Conservation (phyloP, 2,329 filamentous ascomycete genomes). For the Alternaria longipes region DNA sequence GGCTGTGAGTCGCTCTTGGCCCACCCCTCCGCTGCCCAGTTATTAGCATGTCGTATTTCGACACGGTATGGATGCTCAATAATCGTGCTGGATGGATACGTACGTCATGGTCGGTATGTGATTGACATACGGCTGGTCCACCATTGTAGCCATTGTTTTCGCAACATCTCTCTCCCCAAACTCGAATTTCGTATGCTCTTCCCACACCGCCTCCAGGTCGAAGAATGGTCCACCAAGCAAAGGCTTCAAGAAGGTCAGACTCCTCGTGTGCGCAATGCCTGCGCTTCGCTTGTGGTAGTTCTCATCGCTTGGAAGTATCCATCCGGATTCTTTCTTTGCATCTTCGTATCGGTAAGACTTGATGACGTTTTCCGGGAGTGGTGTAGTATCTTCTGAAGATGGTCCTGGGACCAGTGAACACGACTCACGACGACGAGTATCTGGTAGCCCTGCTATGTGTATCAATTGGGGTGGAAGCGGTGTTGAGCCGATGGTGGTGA, state of each 20-base stretch:
- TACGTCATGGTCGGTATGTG: slow-evolving; percentile 72
- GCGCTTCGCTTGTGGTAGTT: slow-evolving; percentile 61
- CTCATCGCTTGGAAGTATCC: slow-evolving; percentile 41
- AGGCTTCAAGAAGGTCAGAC: slow-evolving; percentile 70
- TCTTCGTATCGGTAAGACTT: slow-evolving; percentile 40
- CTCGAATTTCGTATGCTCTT: slow-evolving; percentile 77
- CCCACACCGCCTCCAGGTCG: slow-evolving; percentile 80
- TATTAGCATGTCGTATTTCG: background rate
- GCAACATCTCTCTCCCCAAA: slow-evolving; percentile 74
- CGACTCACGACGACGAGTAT: slow-evolving; percentile 33
- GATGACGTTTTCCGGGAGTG: slow-evolving; percentile 21
- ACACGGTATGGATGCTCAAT: rapidly evolving
- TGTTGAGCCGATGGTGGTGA: slow-evolving; percentile 35
- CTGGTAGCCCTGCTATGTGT: slow-evolving; percentile 35
- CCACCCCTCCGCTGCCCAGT: slow-evolving; percentile 67
- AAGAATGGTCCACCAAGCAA: slow-evolving; percentile 71
- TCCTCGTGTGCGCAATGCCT: slow-evolving; percentile 72
- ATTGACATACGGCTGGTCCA: slow-evolving; percentile 80
- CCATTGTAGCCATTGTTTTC: slow-evolving; percentile 83
- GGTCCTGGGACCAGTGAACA: slow-evolving; percentile 30
- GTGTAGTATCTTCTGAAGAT: background rate
- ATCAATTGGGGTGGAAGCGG: slow-evolving; percentile 41
- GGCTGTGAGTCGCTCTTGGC: slow-evolving; percentile 66
- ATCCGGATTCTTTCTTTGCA: slow-evolving; percentile 33
- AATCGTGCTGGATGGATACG: background rate